A percentile compares a stretch with the other conserved stretches of the same genome.
Conservation (phyloP, 116 monocot genomes). For the Zostera marina region DNA sequence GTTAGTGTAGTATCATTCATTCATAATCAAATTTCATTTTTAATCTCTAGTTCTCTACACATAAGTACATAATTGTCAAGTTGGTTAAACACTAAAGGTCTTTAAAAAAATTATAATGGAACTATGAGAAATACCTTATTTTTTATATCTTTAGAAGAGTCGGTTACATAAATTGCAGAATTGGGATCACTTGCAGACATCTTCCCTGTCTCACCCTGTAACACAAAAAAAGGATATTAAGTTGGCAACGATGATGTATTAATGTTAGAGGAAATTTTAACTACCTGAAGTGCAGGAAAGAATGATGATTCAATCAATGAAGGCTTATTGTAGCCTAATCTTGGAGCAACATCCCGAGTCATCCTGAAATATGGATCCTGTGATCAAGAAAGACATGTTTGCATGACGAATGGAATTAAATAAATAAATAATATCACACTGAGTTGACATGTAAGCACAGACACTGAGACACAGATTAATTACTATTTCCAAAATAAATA, state of each 20-base stretch:
- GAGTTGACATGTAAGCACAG: too few species aligned
- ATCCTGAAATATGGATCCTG: slow-evolving; percentile 97
- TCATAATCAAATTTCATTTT: too few species aligned
- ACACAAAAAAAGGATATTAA: background rate
- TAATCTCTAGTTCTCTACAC: too few species aligned
- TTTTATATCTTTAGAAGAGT: slow-evolving; percentile 80
- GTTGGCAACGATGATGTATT: too few species aligned
- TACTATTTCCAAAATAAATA: too few species aligned
- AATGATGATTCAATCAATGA: slow-evolving; percentile 89
- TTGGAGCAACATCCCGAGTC: slow-evolving; percentile 99
- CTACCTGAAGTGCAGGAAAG: slow-evolving; percentile 95
- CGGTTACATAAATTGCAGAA: slow-evolving; percentile 98
- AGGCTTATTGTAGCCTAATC: slow-evolving; percentile 92
- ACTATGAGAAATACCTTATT: slow-evolving; percentile 48
- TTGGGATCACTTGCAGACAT: slow-evolving; percentile 99
- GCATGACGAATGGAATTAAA: background rate
- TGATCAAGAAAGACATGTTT: background rate
- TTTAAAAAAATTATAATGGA: background rate
- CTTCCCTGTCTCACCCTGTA: slow-evolving; percentile 84
- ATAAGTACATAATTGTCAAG: too few species aligned
- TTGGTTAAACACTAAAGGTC: background rate
- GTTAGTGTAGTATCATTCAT: too few species aligned
- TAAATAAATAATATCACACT: background rate
- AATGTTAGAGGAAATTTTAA: background rate
- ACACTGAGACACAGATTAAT: too few species aligned